phyloP scores from a whole-genome alignment of 2,329 filamentous ascomycete genomes.

The Cadophora gregata region DNA sequence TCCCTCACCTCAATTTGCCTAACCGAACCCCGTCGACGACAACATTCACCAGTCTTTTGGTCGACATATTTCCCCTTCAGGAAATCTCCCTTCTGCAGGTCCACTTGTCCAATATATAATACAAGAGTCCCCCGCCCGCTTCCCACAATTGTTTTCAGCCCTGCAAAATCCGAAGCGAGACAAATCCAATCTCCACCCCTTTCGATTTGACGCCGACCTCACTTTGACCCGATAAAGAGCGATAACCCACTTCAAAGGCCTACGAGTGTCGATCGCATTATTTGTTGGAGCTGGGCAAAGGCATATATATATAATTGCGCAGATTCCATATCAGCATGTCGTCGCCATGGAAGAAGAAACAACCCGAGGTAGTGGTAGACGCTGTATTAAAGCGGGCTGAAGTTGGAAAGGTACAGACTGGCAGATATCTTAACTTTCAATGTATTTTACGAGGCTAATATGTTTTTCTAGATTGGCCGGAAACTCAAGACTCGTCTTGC shows the following conservation, averaged over 20 bases:
- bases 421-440: conserved; percentile 17
- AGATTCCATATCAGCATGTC: conserved; percentile 51
- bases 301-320: not conserved
- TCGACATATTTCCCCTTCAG: not conserved
- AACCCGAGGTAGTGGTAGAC: conserved; percentile 69
- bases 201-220: conserved; percentile 31
- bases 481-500: conserved; percentile 92
- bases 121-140: conserved; percentile 1
- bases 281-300: not conserved
- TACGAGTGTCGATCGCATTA: conserved; percentile 14
- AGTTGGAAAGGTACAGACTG: conserved; percentile 71
- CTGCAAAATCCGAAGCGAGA: conserved; percentile 12
- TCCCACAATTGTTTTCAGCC: conserved; percentile 11
- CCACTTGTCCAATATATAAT: not conserved
- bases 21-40: not conserved
- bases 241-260: conserved; percentile 18
- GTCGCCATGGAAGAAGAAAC: conserved; percentile 64
- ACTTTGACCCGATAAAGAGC: conserved; percentile 24
- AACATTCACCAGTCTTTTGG: not conserved
- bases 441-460: conserved; percentile 29
- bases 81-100: not conserved
- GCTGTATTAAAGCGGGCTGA: conserved; percentile 75
- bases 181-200: conserved; percentile 16
- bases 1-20: not conserved
- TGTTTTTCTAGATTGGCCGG: conserved; percentile 78